Evolutionary conservation across 345 rosid genomes (phyloP).

Genomic region (Viola odorata): DNA sequence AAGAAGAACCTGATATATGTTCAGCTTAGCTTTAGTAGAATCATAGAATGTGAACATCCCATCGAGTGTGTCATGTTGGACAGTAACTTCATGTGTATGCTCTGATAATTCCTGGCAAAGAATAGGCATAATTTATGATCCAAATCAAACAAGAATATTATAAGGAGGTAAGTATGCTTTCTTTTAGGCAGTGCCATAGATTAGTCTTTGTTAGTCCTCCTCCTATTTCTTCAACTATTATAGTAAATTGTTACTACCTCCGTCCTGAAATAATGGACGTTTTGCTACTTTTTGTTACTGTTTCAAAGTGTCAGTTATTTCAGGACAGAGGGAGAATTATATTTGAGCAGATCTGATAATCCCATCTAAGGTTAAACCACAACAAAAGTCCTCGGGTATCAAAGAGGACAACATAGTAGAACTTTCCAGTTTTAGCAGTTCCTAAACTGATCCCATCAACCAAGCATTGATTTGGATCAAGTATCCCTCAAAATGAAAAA

Average conservation of each 20-base stretch:
- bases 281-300: too few relatives aligned
- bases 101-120: slow-evolving; percentile 75
- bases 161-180: background rate
- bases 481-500: too few relatives aligned
- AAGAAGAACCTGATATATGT: slow-evolving; percentile 74
- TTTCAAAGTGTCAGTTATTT: too few relatives aligned
- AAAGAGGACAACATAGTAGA: background rate
- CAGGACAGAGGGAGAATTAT: too few relatives aligned
- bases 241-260: too few relatives aligned
- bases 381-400: background rate
- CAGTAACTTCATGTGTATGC: slow-evolving; percentile 64
- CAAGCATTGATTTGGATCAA: background rate
- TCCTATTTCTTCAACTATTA: too few relatives aligned
- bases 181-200: background rate
- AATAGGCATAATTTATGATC: slow-evolving; percentile 5
- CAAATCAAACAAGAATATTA: background rate
- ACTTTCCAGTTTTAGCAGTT: background rate
- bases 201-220: too few relatives aligned
- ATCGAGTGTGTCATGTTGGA: slow-evolving; percentile 78
- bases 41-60: slow-evolving; percentile 89
- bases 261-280: too few relatives aligned
- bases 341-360: too few relatives aligned
- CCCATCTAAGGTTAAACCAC: too few relatives aligned
- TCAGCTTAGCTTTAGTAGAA: slow-evolving; percentile 65
- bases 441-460: background rate